Conservation (phyloP, 495 filamentous ascomycete species). For the Mytilinidion resinicola region DNA sequence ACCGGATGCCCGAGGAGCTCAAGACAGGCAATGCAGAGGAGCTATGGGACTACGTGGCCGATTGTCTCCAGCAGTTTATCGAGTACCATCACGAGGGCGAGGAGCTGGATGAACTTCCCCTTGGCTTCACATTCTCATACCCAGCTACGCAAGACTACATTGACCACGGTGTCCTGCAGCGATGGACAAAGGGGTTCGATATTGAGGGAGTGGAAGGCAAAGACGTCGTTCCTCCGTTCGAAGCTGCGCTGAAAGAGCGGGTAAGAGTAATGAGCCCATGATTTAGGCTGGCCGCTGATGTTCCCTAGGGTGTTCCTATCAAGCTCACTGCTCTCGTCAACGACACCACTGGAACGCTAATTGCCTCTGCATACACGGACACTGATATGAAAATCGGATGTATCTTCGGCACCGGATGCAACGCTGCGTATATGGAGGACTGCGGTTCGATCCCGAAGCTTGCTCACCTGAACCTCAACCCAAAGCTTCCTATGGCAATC, state of each 20-base stretch:
- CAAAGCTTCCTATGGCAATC: constrained; percentile 88
- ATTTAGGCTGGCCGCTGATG: constrained; percentile 6
- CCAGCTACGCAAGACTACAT: constrained; percentile 95
- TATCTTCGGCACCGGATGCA: constrained; percentile 98
- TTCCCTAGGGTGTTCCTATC: constrained; percentile 73
- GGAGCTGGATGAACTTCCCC: constrained; percentile 61
- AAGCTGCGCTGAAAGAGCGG: constrained; percentile 70
- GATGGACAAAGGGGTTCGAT: constrained; percentile 99
- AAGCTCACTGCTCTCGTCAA: constrained; percentile 92
- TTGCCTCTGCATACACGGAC: constrained; percentile 94
- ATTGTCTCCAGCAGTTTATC: constrained; percentile 94
- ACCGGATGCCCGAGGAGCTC: constrained; percentile 91
- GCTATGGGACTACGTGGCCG: constrained; percentile 96
- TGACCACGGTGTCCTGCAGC: constrained; percentile 88
- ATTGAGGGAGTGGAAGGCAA: constrained; percentile 92
- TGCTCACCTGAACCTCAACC: constrained; percentile 84
- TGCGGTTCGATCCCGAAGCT: constrained; percentile 89
- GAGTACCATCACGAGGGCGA: constrained; percentile 74
- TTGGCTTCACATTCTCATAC: constrained; percentile 98
- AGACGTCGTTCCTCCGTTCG: constrained; percentile 91
- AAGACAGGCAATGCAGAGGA: constrained; percentile 86
- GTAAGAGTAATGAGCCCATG: constrained; percentile 43
- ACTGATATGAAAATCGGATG: constrained; percentile 86
- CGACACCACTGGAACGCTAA: constrained; percentile 98
- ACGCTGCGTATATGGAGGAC: constrained; percentile 96